These are phyloP conservation scores for Rhytidiadelphus loreus DNA, from an alignment of 225 moss, liverwort and hornwort species.

Conservation along the genomic window DNA sequence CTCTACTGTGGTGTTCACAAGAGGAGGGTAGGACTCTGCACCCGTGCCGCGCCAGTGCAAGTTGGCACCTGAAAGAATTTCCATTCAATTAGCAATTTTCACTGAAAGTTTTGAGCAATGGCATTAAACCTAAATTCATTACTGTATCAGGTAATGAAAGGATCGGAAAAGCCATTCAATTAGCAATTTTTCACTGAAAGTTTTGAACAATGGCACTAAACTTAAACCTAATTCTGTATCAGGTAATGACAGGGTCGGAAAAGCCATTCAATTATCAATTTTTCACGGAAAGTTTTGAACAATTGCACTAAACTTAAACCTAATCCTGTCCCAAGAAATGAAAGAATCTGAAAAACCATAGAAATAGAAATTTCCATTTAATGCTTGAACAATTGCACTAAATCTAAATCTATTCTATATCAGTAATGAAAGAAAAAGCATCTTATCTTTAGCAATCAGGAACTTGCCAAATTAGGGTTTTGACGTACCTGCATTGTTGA, in stretches of 20 bases:
- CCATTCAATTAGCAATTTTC: background rate
- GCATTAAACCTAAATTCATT: background rate
- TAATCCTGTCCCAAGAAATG: too few relatives aligned
- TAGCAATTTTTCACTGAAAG: background rate
- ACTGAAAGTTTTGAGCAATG: background rate
- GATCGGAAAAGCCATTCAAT: background rate
- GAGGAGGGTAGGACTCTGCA: background rate
- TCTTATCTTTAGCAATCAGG: background rate
- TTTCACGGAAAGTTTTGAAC: background rate
- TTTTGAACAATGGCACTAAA: too few relatives aligned
- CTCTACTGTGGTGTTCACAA: background rate
- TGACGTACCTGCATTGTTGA: background rate
- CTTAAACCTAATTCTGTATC: background rate
- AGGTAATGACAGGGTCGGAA: background rate
- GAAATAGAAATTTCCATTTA: background rate
- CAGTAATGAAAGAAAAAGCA: background rate
- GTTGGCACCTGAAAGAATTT: background rate
- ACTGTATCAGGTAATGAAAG: background rate
- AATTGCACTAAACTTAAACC: background rate
- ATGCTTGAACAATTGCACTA: background rate
- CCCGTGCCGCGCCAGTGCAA: background rate
- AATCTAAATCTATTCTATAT: background rate
- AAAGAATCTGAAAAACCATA: background rate
- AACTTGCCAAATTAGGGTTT: background rate
- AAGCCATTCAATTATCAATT: background rate